These are phyloP conservation scores for Nothophytophthora sp. DNA, from an alignment of 352 stramenopile species.

Conservation along the genomic window DNA sequence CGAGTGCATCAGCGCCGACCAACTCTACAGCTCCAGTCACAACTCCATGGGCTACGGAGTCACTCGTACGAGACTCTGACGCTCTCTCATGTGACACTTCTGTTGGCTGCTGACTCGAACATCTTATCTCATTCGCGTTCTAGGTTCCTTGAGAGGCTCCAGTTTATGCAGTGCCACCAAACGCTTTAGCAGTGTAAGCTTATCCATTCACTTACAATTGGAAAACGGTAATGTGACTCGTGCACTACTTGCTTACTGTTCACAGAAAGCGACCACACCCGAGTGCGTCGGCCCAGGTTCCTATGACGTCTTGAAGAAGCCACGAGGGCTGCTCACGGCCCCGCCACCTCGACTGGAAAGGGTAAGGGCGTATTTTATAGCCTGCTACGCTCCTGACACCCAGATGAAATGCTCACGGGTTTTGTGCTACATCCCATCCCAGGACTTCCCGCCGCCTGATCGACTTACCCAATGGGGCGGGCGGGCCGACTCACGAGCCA, in stretches of 20 bases:
- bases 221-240: not conserved
- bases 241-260: not conserved
- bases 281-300: slow-evolving; percentile 57
- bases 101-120: not conserved
- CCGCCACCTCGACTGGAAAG: slow-evolving; percentile 20
- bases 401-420: not conserved
- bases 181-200: slow-evolving; percentile 48
- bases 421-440: too few species aligned
- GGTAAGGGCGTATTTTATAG: slow-evolving; percentile 7
- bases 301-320: slow-evolving; percentile 45
- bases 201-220: too few species aligned
- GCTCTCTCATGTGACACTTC: not conserved
- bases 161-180: slow-evolving; percentile 71
- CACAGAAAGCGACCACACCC: slow-evolving; percentile 45
- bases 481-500: slow-evolving; percentile 36
- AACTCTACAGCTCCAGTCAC: slow-evolving; percentile 66
- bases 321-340: slow-evolving; percentile 18
- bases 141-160: slow-evolving; percentile 62
- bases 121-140: too few species aligned
- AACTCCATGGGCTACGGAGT: slow-evolving; percentile 68
- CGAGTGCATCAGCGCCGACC: slow-evolving; percentile 56
- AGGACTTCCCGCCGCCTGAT: slow-evolving; percentile 24
- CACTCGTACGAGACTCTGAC: slow-evolving; percentile 35
- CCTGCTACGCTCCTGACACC: not conserved
- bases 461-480: slow-evolving; percentile 53